Evolutionary conservation across 768 basidiomycete genomes (phyloP), one percentile per base, ranked within the genome.

Genomic region (Termitomyces titanicus): DNA sequence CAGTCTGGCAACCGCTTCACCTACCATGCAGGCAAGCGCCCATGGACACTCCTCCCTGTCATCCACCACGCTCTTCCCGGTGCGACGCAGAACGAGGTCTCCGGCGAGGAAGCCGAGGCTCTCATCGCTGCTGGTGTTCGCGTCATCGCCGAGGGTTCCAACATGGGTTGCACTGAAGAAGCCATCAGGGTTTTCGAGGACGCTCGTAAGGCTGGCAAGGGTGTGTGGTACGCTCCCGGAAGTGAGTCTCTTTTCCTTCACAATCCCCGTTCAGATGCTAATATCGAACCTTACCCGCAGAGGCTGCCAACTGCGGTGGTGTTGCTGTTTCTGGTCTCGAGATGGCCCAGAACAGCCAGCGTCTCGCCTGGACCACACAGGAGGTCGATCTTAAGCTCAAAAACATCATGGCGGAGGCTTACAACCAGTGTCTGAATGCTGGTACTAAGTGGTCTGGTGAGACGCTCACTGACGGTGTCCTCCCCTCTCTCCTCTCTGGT

Each of bases 321-420:
- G 88, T 90, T 52, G 86, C 86, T 38, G 86, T 88, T 22, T 88
- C 85, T 9, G 86, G 85, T 61, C 81, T 89, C 59, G 88, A 89
- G 75, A 88, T 89, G 86, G 83, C 85, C 2, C 87, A 89, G 73
- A 89, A 90, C 77, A 85, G 83, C 64, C 79, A 82, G 65, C 74
- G 83, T 34, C 77, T 84, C 44, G 74, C 78, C 42, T 89, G 87
- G 87, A 71, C 81, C 3, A 73, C 76, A 53, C 70, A 75, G 57
- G 82, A 84, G 61, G 86, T 90, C 49, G 88, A 90, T 68, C 67
- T 64, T 18, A 86, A 85, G 74, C 74, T 90, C 53, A 83, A 84
- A 70, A 72, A 72, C 52, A 89, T 89, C 73, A 90, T 90, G 88
- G 68, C 76, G 29, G 79, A 81, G 57, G 81, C 81, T 69, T 90